Evolutionary conservation across 805 yeast genomes (phyloP), one percentile per base, ranked within the genome.

Genomic region (Saccharomycopsis microspora): DNA sequence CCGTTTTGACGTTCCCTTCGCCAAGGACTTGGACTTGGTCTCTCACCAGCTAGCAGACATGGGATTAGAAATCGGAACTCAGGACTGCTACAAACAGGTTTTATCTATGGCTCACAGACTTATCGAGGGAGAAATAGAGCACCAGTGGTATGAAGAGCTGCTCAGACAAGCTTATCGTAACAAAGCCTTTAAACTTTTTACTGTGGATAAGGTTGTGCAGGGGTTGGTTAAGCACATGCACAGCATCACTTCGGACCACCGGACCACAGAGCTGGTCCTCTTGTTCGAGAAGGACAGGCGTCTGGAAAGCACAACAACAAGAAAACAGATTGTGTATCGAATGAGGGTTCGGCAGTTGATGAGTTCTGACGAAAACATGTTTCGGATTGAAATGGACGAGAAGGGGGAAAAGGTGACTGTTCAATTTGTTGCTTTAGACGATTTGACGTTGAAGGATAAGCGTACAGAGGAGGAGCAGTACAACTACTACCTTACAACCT

Each of bases 401-500:
- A 54, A 60, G 1, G 66, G 65, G 2, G 68, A 69, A 41, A 66
- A 69, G 44, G 82, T 84, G 10, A 74, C 75, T 47, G 80, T 94
- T 54, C 90, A 87, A 58, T 87, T 83, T 64, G 80, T 93, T 48
- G 89, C 90, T 6, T 69, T 86, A 41, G 96, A 87, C 58, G 97
- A 90, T 60, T 68, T 89, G 57, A 89, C 97, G 0, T 72, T 89
- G 59, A 81, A 81, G 50, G 85, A 85, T 54, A 70, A 74, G 7
- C 69, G 71, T 56, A 74, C 80, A 28, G 76, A 79, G 3, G 90
- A 85, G 56, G 94, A 86, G 54, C 77, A 76, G 58, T 93, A 96
- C 84, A 89, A 87, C 61, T 90, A 93, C 67, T 93, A 93, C 60
- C 74, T 93, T 44, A 90, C 97, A 0, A 85, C 95, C 40, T 93